A percentile compares a stretch with the other conserved stretches of the same genome.
phyloP scores from a whole-genome alignment of 1,284 basidiomycete species.

The Leccinum cinnamomeum region DNA sequence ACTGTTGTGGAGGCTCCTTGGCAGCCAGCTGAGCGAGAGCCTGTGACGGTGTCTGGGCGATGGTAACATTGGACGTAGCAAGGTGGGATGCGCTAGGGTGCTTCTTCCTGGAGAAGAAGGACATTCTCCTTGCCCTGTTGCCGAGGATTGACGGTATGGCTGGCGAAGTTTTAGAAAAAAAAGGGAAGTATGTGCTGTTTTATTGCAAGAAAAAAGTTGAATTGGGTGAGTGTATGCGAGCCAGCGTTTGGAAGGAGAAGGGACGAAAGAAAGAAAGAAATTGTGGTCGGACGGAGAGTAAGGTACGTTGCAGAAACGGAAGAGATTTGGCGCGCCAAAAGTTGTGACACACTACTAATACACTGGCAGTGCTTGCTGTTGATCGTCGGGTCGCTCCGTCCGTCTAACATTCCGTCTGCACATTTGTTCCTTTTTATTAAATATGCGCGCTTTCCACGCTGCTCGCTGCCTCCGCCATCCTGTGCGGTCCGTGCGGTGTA shows the following conservation, averaged over 20 bases:
- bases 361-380: no score
- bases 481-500: conserved; percentile 15
- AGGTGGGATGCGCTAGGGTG: conserved; percentile 44
- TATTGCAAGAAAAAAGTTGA: conserved; percentile 14
- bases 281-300: conserved; percentile 13
- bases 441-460: conserved; percentile 4
- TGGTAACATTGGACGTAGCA: conserved; percentile 46
- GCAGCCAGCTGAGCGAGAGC: conserved; percentile 58
- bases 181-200: conserved; percentile 18
- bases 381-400: background rate
- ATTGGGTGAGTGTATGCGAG: conserved; percentile 14
- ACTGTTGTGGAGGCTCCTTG: conserved; percentile 32
- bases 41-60: conserved; percentile 61
- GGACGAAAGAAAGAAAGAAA: conserved; percentile 8
- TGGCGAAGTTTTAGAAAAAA: conserved; percentile 30
- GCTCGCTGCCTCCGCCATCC: conserved; percentile 13
- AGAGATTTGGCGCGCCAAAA: conserved; percentile 16
- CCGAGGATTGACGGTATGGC: conserved; percentile 59
- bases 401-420: conserved; percentile 6
- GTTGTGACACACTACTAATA: conserved; percentile 9
- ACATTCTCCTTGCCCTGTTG: conserved; percentile 71
- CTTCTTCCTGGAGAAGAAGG: conserved; percentile 88
- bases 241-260: conserved; percentile 26
- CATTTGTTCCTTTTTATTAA: conserved; percentile 3
- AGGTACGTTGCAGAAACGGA: conserved; percentile 16